Base-by-base conservation (phyloP, 176 grass and related monocot genomes). In the Rhynchospora breviuscula region DNA sequence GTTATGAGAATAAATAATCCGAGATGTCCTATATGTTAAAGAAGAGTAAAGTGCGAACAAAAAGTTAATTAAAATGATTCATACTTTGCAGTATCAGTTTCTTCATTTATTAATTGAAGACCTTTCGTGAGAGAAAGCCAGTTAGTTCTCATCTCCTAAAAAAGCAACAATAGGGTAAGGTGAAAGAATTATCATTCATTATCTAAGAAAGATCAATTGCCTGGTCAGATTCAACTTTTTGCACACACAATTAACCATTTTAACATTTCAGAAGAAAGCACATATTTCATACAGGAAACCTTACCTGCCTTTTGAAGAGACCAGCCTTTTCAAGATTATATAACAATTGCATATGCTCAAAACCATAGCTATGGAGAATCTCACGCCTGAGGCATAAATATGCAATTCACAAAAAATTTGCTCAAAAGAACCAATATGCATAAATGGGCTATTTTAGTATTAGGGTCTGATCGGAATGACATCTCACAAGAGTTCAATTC, bases 341-440 rank as follows among this genome's bases (percentile, higher is more conserved):
- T 71, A 98, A 86, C 59, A 90, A 90, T 15, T 85, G 44, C 91
- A 98, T 90, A 83, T 98, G 89, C 80, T 95, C 95, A 89, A 93
- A 98, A 69, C 95, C 95, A 89, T 98, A 98, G 79, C 93, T 95
- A 60, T 98, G 95, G 25, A 98, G 91, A 85, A 98, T 95, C 88
- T 98, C 95, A 35, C 91, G 84, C 88, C 95, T 98, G 86, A 43
- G 43, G 33, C 63, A 81, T 64, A 66, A 59, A 83, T 12, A 60
- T 49, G 85, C 43, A 53, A 8, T 18, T 79, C 10, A 79, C 8
- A 79, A 60, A 40, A 81, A 31, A 8, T 46, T 66, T 40, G 57
- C 54, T 83, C 18, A 61, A 79, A 44, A 77, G 18, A 82, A 65
- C 12, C 53, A 17, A 67, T 51, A 82, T 65, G 54, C 21, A 67